Evolutionary conservation across 306 rosid genomes (phyloP), one percentile per base, ranked within the genome.

Genomic region (Dicorynia guianensis): DNA sequence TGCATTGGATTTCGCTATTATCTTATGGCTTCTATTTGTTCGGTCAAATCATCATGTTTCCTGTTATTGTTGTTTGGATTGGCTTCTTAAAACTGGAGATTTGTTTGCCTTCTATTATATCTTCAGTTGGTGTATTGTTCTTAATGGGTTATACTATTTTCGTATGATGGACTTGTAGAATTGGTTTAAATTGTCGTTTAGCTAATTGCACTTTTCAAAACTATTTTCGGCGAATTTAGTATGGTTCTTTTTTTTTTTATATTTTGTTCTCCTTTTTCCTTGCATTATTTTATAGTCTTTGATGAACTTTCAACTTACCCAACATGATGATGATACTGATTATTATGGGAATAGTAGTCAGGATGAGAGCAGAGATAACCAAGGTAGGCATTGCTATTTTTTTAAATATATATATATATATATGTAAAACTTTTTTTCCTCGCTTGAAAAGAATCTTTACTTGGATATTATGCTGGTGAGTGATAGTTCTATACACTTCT

Each of bases 361-460:
- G 93, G 99, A 92, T 81, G 99, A 92, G 90, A 96, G 99, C 91
- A 90, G 96, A 87, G 92, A 84, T 77, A 92, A 86, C 82, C 96
- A 86, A 90, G 96, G 99, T 90, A 81, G 83, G 82, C 82, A 67
- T 54, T 61, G 6, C 19, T 46, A 13, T 52, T 30, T 6, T 36
- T 80, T n/a, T n/a, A n/a, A n/a, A n/a, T n/a, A n/a, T n/a, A n/a
- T n/a, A n/a, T n/a, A n/a, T n/a, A n/a, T n/a, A n/a, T n/a, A n/a
- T n/a, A n/a, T n/a, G n/a, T n/a, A n/a, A n/a, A n/a, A n/a, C n/a
- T n/a, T n/a, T 52, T 48, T 2, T 42, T 36, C 72, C 55, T 19
- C 53, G 53, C 49, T 58, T 58, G 39, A 69, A 76, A 61, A 72
- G 70, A 20, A n/a, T 66, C 46, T 38, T 60, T 65, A 44, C 40